Evolutionary conservation across 176 grass and related monocot genomes (phyloP), one percentile per base, ranked within the genome.

Genomic region (Saccharum spontaneum): DNA sequence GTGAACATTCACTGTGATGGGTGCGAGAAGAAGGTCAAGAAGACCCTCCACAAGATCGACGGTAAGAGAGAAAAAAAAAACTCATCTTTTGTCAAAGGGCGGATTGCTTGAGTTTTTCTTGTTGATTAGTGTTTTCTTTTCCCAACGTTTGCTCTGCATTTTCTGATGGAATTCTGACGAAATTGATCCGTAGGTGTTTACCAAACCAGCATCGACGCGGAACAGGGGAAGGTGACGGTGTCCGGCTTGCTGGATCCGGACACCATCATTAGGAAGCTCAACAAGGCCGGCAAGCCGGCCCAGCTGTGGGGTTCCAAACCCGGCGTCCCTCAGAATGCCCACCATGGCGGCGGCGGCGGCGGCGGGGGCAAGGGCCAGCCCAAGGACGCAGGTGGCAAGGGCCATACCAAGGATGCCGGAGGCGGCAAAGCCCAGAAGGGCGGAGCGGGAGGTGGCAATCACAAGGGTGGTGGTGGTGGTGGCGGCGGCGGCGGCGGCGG

Each of bases 11-110:
- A 93, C 73, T 90, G 88, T 20, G 88, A 93, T 40, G 88, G 88
- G 16, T 93, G 91, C 66, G 84, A 83, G 81, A 88, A 86, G 88
- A 93, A 93, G 78, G 88, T 90, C 30, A 93, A 88, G 88, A 93
- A 93, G 67, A 72, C 90, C 20, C 85, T 93, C 57, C 88, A 90
- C 45, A 90, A 93, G 84, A 88, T 93, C 46, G 85, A 93, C 38
- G 91, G 88, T 93, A 69, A 38, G 13, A 75, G 15, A 0, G 4
- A 1, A 1, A 34, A 5, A 64, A 18, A n/a, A 17, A 34, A 11
- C 15, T 11, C 49, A 37, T 23, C 10, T 31, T 70, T 70, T 60
- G 12, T 44, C 49, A 50, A 13, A 41, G 36, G 4, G 16, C 33
- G 33, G 39, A 38, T 41, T 10, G 20, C 10, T 71, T 46, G 4